Conservation (phyloP, 345 rosid genomes). For the Nephelium lappaceum region DNA sequence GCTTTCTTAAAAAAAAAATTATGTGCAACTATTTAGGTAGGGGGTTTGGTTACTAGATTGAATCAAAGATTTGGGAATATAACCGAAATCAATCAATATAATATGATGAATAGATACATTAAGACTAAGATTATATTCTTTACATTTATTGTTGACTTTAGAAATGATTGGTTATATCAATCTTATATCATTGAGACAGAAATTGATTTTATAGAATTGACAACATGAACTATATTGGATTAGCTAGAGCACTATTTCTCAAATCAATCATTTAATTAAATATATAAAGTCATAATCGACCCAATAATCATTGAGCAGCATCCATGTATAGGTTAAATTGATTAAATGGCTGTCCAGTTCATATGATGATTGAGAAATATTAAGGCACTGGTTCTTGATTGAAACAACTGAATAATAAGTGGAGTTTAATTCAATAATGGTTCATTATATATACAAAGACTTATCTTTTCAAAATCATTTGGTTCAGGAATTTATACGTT, state of each 20-base stretch:
- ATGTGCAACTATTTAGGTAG: no score
- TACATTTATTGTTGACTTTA: background rate
- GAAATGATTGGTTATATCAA: background rate
- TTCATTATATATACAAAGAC: no score
- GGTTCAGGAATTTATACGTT: no score
- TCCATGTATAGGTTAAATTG: background rate
- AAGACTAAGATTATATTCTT: background rate
- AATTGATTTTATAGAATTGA: conserved; percentile 1
- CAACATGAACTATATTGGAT: background rate
- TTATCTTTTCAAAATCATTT: no score
- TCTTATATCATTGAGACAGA: background rate
- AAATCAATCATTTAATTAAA: background rate
- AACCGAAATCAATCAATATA: background rate
- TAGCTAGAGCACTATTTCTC: background rate
- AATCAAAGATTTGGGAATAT: no score
- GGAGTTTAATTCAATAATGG: no score
- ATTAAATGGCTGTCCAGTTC: background rate
- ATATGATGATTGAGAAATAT: background rate
- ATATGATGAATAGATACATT: no score
- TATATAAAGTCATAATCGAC: background rate
- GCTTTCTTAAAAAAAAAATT: no score
- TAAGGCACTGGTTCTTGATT: background rate
- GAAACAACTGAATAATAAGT: background rate
- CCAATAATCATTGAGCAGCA: background rate
- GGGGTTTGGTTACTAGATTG: background rate